Evolutionary conservation across 192 early-diverging fungal species (phyloP), one percentile per base, ranked within the genome.

Genomic region (Umbelopsis vinacea): DNA sequence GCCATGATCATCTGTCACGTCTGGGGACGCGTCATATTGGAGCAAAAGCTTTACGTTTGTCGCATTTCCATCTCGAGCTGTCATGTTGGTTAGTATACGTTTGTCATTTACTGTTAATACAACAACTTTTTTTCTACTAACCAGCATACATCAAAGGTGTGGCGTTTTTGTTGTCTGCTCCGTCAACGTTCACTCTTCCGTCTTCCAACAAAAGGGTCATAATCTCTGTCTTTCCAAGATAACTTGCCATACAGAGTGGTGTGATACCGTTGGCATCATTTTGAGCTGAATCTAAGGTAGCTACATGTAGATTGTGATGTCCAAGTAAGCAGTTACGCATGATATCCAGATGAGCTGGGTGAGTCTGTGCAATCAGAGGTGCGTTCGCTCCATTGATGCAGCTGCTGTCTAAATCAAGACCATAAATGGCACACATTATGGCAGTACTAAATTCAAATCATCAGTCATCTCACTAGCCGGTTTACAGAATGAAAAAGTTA

Each of bases 111-210:
- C 14, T 12, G 3, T 11, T 37, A 10, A 0, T 14, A 2, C 15
- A 19, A 35, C 10, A 10, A 15, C 15, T 2, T 29, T 9, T 2
- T 29, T 9, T 38, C 21, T 24, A 71, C 73, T 78, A 81, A 87
- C 86, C 86, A 22, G 89, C 89, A 79, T 91, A 91, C 89, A 91
- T 91, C 19, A 91, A 60, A 1, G 89, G 86, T 7, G 89, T 88
- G 7, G 89, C 89, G 14, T 87, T 86, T 71, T 90, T 91, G 46
- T 81, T 80, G 60, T 91, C 89, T 1, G 80, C 75, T 1, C 82
- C 83, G 74, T 91, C 82, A 21, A 89, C 88, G 76, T 87, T 82
- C 4, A 89, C 88, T 24, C 83, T 75, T 0, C 89, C 89, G 50
- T 83, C 86, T 52, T 90, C 89, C 57, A 91, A 68, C 46, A 91